These are phyloP conservation scores for Starmerella vitae DNA, from an alignment of 805 yeast species.

Conservation along the genomic window DNA sequence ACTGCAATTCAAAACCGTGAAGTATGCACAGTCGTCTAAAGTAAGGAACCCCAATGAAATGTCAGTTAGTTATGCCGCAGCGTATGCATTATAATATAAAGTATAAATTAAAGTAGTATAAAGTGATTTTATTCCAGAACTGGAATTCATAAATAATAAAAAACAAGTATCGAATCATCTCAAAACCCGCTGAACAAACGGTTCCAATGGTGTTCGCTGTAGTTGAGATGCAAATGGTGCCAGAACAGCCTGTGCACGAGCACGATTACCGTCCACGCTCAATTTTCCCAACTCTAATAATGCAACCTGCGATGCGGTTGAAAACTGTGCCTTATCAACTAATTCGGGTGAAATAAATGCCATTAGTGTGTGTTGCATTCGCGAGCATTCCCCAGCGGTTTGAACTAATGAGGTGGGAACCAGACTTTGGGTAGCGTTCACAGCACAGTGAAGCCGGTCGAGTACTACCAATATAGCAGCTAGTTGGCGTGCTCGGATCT, in stretches of 20 bases:
- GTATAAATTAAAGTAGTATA: background rate
- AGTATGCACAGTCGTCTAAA: conserved; percentile 62
- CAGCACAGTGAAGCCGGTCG: conserved; percentile 12
- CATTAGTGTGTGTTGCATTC: conserved; percentile 6
- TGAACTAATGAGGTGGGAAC: conserved; percentile 7
- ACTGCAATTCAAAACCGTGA: conserved; percentile 50
- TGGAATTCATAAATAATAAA: background rate
- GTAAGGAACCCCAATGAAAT: conserved; percentile 42
- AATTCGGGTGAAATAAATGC: conserved; percentile 1
- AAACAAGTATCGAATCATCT: background rate
- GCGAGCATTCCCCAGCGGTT: conserved; percentile 5
- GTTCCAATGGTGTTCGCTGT: conserved; percentile 12
- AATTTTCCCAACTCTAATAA: conserved; percentile 7
- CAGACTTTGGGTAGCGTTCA: conserved; percentile 9
- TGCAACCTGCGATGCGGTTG: conserved; percentile 6
- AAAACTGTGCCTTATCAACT: conserved; percentile 1
- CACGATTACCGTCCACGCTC: background rate
- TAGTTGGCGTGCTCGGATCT: conserved; percentile 11
- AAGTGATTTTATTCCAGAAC: background rate
- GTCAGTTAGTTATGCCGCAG: conserved; percentile 88
- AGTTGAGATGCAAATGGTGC: conserved; percentile 9
- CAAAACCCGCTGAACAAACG: background rate
- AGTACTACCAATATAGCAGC: conserved; percentile 14
- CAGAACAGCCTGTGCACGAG: conserved; percentile 4
- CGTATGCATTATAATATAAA: conserved; percentile 33